These are phyloP conservation scores for Piedraia hortae DNA, from an alignment of 2,329 filamentous ascomycete species.

Conservation along the genomic window DNA sequence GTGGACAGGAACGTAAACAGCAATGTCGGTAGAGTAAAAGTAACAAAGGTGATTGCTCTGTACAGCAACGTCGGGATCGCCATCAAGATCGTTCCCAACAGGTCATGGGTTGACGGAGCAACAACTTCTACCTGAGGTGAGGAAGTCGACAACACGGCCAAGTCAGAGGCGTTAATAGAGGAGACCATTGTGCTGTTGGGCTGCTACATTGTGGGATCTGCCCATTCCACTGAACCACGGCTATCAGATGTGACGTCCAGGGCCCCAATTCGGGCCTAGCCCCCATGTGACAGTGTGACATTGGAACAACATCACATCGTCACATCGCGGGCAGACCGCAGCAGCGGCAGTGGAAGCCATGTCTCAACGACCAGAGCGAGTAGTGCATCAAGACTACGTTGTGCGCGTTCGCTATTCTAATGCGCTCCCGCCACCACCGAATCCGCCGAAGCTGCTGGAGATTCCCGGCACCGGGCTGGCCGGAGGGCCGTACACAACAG, in stretches of 20 bases:
- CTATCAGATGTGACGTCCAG: too few relatives aligned
- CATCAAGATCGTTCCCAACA: too few relatives aligned
- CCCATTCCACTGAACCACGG: too few relatives aligned
- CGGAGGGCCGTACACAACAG: slow-evolving; percentile 66
- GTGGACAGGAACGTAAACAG: slow-evolving; percentile 77
- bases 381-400: slow-evolving; percentile 82
- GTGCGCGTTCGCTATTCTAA: slow-evolving; percentile 88
- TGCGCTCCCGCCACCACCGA: slow-evolving; percentile 75
- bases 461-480: slow-evolving; percentile 82
- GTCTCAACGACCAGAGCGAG: slow-evolving; percentile 8
- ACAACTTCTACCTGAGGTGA: too few relatives aligned
- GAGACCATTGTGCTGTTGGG: too few relatives aligned
- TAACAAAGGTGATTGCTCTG: slow-evolving; percentile 59
- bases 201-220: too few relatives aligned
- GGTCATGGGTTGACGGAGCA: too few relatives aligned
- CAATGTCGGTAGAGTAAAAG: slow-evolving; percentile 68
- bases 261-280: too few relatives aligned
- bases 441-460: slow-evolving; percentile 85
- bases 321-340: neutral
- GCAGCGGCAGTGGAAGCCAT: neutral
- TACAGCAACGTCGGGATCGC: slow-evolving; percentile 34
- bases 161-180: too few relatives aligned
- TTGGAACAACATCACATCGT: neutral
- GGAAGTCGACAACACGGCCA: too few relatives aligned
- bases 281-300: too few relatives aligned